Conservation (phyloP, 2,329 filamentous ascomycete genomes). For the Sclerotinia borealis region DNA sequence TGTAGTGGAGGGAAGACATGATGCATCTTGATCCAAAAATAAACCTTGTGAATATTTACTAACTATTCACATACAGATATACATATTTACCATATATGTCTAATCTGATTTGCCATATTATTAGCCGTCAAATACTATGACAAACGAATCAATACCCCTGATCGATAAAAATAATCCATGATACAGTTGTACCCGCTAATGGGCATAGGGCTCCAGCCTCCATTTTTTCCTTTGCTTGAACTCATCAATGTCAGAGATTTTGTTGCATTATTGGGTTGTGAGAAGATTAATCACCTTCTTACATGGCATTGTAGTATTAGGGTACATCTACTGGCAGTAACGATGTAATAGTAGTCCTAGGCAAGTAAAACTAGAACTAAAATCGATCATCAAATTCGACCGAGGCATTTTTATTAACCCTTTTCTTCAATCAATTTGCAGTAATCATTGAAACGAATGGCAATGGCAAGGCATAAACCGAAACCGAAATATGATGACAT, state of each 20-base stretch:
- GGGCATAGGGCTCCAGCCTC: constrained; percentile 11
- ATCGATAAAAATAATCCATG: not conserved
- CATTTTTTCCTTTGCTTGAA: constrained; percentile 3
- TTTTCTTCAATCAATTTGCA: not conserved
- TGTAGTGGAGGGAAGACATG: not conserved
- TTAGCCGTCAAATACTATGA: not conserved
- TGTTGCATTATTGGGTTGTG: not conserved
- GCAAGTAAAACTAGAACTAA: not conserved
- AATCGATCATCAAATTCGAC: not conserved
- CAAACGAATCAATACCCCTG: not conserved
- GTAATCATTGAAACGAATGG: not conserved
- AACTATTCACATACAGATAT: not conserved
- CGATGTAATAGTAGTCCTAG: not conserved
- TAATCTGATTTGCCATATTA: not conserved
- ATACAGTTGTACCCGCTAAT: constrained; percentile 2
- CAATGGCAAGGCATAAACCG: not conserved
- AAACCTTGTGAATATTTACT: not conserved
- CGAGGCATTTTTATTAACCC: not conserved
- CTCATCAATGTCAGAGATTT: not conserved
- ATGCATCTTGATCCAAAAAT: constrained; percentile 13
- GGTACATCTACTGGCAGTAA: not conserved
- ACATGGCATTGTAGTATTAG: not conserved
- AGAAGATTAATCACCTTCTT: not conserved
- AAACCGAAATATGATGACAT: constrained; percentile 2
- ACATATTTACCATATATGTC: not conserved